Conservation (phyloP, 257 asterid species). For the Jaltomata sinuosa region DNA sequence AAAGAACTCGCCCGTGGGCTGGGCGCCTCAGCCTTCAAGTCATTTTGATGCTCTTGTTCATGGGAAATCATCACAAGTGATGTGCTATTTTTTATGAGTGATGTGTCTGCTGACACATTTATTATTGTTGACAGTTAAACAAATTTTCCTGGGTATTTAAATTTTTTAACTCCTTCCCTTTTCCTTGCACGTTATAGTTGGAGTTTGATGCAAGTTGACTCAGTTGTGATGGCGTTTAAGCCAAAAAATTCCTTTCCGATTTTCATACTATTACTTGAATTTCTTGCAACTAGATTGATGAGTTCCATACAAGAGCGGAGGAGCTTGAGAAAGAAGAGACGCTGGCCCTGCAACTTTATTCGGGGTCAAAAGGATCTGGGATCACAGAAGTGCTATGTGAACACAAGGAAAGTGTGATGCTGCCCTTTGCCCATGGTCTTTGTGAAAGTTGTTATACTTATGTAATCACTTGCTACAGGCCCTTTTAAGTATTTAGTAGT, state of each 20-base stretch:
- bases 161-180: neutral
- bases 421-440: conserved; percentile 76
- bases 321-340: conserved; percentile 40
- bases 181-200: neutral
- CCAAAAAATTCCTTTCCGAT: neutral
- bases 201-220: neutral
- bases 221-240: neutral
- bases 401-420: conserved; percentile 47
- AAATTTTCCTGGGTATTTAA: neutral
- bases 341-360: neutral
- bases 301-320: conserved; percentile 54
- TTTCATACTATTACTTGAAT: neutral
- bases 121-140: neutral
- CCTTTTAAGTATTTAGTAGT: neutral
- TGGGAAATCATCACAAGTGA: neutral
- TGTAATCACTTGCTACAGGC: conserved; percentile 21
- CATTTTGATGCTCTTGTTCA: neutral
- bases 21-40: neutral
- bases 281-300: conserved; percentile 54
- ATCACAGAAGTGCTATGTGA: conserved; percentile 38
- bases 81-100: neutral
- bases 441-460: conserved; percentile 57
- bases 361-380: conserved; percentile 35
- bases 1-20: neutral
- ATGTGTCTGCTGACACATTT: neutral